Evolutionary conservation across 129 eudicot species (phyloP), one percentile per base, ranked within the genome.

Genomic region (Flaveria robusta): DNA sequence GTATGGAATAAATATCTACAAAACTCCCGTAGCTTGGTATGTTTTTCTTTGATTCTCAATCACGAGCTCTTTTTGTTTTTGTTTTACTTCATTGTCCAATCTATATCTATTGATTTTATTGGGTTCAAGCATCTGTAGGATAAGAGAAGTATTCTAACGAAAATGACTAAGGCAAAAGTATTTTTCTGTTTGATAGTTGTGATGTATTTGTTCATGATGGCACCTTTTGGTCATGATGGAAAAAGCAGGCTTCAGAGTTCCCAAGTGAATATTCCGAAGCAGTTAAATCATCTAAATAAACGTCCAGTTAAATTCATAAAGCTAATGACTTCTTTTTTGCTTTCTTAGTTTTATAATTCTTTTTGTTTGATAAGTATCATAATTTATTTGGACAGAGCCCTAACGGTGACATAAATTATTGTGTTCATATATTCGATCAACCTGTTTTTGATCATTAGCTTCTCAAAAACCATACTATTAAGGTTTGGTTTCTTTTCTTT

Each of bases 391-490:
- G 41, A 68, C 47, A 89, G 96, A 89, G 96, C 23, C 89, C 47
- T 64, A 96, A 89, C 75, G 96, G 93, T 23, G 93, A 89, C 83
- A 79, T 68, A 16, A 89, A 89, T 18, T 93, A 92, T 67, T 92
- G 97, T 67, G 84, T 92, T 16, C 82, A 71, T 58, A 83, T 89
- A 31, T 82, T 88, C 56, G 88, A 87, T 34, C 97, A 92, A 76
- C 91, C 88, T 24, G 93, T 93, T 47, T 92, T 92, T 79, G 93
- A 89, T 86, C 97, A 92, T 50, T 91, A 93, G 12, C 68, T 79
- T 49, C 89, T 92, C 82, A 83, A 86, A 75, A 85, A 87, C 80
- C 96, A 92, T 52, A 87, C 82, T 26, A 81, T 92, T 80, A 88
- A 87, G 96, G 93, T 89, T 22, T 29, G 12, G 29, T 46, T 49